These are phyloP conservation scores for Naganishia albida DNA, from an alignment of 1,284 basidiomycete genomes.

Conservation along the genomic window DNA sequence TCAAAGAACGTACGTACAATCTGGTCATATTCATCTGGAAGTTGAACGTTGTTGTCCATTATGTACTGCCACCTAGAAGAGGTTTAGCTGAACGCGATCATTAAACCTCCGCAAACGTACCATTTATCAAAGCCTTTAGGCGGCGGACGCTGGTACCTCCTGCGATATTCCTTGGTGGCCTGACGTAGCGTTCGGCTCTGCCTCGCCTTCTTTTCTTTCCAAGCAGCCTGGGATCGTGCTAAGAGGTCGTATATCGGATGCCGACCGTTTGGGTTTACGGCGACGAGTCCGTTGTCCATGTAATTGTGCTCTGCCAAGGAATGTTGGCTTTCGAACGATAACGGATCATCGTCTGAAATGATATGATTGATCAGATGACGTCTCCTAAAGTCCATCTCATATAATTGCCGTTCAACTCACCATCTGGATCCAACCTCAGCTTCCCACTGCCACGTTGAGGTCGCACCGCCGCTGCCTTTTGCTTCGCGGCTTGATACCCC, in stretches of 20 bases:
- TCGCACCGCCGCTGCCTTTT: background rate
- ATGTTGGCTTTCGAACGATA: background rate
- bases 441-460: background rate
- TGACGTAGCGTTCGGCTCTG: conserved; percentile 51
- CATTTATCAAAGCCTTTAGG: conserved; percentile 56
- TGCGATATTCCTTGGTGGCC: conserved; percentile 53
- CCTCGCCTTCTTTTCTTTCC: conserved; percentile 43
- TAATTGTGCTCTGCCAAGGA: conserved; percentile 21
- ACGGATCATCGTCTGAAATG: background rate
- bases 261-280: conserved; percentile 26
- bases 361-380: too few species aligned
- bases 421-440: background rate
- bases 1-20: conserved; percentile 33
- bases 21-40: conserved; percentile 55
- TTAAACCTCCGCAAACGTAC: conserved; percentile 58
- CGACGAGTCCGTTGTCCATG: conserved; percentile 23
- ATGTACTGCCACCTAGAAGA: conserved; percentile 43
- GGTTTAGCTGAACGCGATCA: background rate
- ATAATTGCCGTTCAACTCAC: background rate
- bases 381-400: too few species aligned
- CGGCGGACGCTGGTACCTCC: conserved; percentile 53
- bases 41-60: conserved; percentile 49
- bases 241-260: conserved; percentile 52
- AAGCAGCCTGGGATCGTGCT: conserved; percentile 41
- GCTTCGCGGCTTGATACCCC: conserved; percentile 1